Conservation (phyloP, 2,329 filamentous ascomycete species). For the Cytospora leucostoma region DNA sequence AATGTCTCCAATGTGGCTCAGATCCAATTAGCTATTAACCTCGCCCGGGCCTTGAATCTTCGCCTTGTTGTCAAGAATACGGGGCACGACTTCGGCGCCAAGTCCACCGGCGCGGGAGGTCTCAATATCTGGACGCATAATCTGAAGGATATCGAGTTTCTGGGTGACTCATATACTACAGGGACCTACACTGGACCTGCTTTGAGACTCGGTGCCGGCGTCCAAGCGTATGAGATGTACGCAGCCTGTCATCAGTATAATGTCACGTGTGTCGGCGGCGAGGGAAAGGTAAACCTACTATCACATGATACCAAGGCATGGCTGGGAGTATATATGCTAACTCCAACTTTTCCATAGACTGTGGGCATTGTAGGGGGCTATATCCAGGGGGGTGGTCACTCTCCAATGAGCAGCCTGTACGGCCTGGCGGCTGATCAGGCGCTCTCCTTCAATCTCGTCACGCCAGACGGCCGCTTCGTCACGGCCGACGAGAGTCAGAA, state of each 20-base stretch:
- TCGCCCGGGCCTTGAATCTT: slow-evolving; percentile 48
- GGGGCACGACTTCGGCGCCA: slow-evolving; percentile 49
- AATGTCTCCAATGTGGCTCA: slow-evolving; percentile 43
- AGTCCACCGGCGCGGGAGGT: slow-evolving; percentile 39
- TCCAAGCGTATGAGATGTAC: slow-evolving; percentile 16
- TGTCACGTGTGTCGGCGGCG: slow-evolving; percentile 10
- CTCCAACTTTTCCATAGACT: slow-evolving; percentile 33
- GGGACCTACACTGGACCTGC: slow-evolving; percentile 47
- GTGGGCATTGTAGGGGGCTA: slow-evolving; percentile 54
- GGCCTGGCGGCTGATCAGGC: slow-evolving; percentile 52
- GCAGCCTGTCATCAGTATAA: slow-evolving; percentile 2
- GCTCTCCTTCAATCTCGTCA: slow-evolving; percentile 49
- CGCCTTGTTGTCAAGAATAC: slow-evolving; percentile 54
- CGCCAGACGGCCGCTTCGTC: slow-evolving; percentile 44
- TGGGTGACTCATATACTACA: slow-evolving; percentile 33
- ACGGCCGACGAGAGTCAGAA: slow-evolving; percentile 43
- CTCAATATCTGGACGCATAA: slow-evolving; percentile 42
- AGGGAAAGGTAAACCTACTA: slow-evolving; percentile 10
- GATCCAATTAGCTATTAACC: slow-evolving; percentile 47
- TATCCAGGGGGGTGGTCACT: slow-evolving; percentile 55
- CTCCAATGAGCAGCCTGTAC: slow-evolving; percentile 50
- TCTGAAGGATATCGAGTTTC: slow-evolving; percentile 37
- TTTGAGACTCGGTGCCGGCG: slow-evolving; percentile 38
- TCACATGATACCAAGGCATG: background rate
- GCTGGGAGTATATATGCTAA: background rate